phyloP scores from a whole-genome alignment of 352 stramenopile species.

The Phytopythium boreale region DNA sequence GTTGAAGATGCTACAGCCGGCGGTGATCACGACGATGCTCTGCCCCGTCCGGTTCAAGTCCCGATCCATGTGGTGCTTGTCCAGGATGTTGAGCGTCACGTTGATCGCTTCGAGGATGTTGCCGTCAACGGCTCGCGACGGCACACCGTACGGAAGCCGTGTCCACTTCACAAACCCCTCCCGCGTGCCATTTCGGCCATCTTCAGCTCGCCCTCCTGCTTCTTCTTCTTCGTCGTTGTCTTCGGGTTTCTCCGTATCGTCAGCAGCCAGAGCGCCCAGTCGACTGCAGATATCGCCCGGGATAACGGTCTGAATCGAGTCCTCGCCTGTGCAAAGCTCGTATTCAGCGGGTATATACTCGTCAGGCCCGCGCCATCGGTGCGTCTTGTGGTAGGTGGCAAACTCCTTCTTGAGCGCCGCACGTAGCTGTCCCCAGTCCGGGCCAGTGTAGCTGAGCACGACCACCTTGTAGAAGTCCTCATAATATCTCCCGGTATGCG shows the following conservation, averaged over 20 bases:
- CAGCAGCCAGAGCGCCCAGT: not conserved
- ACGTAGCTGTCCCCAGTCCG: constrained; percentile 91
- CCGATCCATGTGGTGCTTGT: constrained; percentile 98
- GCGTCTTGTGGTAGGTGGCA: constrained; percentile 83
- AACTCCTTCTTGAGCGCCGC: constrained; percentile 94
- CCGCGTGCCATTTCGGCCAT: not conserved
- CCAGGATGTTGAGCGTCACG: constrained; percentile 96
- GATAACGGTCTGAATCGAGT: not conserved
- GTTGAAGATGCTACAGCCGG: constrained; percentile 96
- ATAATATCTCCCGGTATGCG: constrained; percentile 48
- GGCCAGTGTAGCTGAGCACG: constrained; percentile 84
- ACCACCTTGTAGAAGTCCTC: constrained; percentile 85
- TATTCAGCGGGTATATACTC: constrained; percentile 52
- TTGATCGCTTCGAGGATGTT: constrained; percentile 99
- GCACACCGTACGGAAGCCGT: constrained; percentile 67
- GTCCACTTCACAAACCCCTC: constrained; percentile 50
- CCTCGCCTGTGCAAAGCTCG: constrained; percentile 29
- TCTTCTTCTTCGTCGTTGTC: not conserved
- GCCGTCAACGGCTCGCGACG: constrained; percentile 91
- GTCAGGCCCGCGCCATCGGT: constrained; percentile 61
- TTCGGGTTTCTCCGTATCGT: not conserved
- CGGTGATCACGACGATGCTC: constrained; percentile 94
- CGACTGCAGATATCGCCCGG: not conserved
- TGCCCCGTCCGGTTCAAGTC: constrained; percentile 96
- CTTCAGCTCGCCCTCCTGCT: too few species aligned